Evolutionary conservation across 768 basidiomycete genomes (phyloP).

Genomic region (Chalciporus sphaerocephalus): DNA sequence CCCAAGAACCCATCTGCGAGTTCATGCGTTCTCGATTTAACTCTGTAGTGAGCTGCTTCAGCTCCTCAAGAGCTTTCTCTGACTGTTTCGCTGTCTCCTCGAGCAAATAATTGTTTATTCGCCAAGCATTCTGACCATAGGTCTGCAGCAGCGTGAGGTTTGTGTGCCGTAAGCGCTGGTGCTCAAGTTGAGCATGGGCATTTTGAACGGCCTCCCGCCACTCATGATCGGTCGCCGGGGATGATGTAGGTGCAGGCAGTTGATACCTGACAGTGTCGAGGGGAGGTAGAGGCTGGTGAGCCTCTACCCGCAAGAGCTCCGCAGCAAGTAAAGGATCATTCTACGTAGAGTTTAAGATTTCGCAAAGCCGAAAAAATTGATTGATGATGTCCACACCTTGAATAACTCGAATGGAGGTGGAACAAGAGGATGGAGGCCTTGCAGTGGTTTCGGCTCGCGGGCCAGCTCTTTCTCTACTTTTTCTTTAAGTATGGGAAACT

Average conservation of each 20-base stretch:
- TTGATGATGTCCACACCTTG: too few species aligned
- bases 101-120: constrained; percentile 83
- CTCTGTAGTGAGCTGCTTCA: constrained; percentile 75
- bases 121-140: constrained; percentile 89
- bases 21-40: constrained; percentile 90
- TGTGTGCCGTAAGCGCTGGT: constrained; percentile 74
- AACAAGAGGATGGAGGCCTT: constrained; percentile 63
- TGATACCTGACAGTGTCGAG: constrained; percentile 74
- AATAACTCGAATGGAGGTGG: constrained; percentile 65
- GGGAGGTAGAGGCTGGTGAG: constrained; percentile 57
- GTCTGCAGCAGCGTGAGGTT: constrained; percentile 80
- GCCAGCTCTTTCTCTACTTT: constrained; percentile 76
- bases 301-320: constrained; percentile 71
- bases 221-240: constrained; percentile 65
- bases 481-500: constrained; percentile 62
- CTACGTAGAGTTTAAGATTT: constrained; percentile 34
- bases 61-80: constrained; percentile 69
- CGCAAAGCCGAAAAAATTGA: background rate
- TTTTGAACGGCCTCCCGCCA: constrained; percentile 75
- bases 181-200: constrained; percentile 78
- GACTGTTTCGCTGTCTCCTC: constrained; percentile 71
- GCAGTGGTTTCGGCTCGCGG: constrained; percentile 59
- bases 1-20: constrained; percentile 50
- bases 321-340: constrained; percentile 64
- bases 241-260: constrained; percentile 60